A percentile compares a stretch with the other conserved stretches of the same genome.
Evolutionary conservation across 176 grass and related monocot species (phyloP).

Genomic region (Canna indica): DNA sequence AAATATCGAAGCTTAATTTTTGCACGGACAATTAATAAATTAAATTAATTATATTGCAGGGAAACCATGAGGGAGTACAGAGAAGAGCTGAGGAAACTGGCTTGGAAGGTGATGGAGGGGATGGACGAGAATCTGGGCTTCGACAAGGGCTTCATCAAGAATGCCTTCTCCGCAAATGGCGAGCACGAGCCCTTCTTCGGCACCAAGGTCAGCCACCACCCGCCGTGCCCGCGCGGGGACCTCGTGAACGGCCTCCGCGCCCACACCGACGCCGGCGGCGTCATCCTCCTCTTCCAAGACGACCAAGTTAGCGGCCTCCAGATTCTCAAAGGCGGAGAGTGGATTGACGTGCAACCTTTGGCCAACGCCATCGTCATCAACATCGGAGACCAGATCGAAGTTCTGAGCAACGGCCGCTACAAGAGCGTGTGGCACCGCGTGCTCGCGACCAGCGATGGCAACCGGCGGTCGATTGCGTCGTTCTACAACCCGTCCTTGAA

Average conservation of each 20-base stretch:
- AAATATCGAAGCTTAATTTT: too few species aligned
- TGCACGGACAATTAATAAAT: too few species aligned
- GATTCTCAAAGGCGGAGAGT: conserved; percentile 49
- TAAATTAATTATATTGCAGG: conserved; percentile 9
- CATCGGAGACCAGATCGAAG: conserved; percentile 68
- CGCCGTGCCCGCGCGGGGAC: conserved; percentile 58
- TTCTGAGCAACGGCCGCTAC: conserved; percentile 48
- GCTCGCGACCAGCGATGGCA: conserved; percentile 42
- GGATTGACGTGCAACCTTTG: conserved; percentile 54
- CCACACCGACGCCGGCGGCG: conserved; percentile 60
- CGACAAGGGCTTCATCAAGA: conserved; percentile 23
- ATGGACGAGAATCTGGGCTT: conserved; percentile 65
- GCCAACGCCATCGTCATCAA: conserved; percentile 49
- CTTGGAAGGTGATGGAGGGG: conserved; percentile 29
- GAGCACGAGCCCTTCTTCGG: conserved; percentile 31
- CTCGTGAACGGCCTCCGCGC: conserved; percentile 44
- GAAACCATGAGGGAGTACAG: conserved; percentile 66
- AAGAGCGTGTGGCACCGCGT: conserved; percentile 66
- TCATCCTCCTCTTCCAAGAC: conserved; percentile 67
- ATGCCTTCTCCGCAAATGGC: conserved; percentile 30
- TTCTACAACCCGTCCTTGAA: conserved; percentile 47
- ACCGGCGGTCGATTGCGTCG: conserved; percentile 47
- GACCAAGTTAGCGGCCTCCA: conserved; percentile 42
- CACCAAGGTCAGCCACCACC: conserved; percentile 79
- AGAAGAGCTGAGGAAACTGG: conserved; percentile 26